Base-by-base conservation (phyloP, 805 yeast genomes). In the Scheffersomyces amazonensis region DNA sequence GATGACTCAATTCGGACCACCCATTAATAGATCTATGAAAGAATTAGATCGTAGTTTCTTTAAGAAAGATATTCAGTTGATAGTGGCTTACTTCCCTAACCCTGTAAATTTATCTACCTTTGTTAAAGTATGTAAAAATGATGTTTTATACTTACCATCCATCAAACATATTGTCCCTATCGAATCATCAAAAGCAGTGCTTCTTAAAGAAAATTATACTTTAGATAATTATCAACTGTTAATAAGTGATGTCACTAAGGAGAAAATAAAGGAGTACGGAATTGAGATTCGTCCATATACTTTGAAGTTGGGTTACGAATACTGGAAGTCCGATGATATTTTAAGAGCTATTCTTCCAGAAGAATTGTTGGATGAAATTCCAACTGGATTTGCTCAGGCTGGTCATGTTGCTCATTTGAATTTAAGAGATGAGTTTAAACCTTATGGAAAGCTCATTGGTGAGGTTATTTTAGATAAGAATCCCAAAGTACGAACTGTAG, bases 401-500 rank as follows among this genome's bases (percentile, higher is more conserved):
- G 99, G 99, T 0, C 98, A 93, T 62, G 76, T 93, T 41, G 99
- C 98, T 0, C 99, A 93, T 61, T 62, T 95, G 53, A 93, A 93
- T 53, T 61, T 93, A 30, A 71, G 89, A 32, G 84, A 83, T 29
- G 93, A 87, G 53, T 93, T 82, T 64, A 81, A 87, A 54, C 95
- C 95, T 1, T 91, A 73, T 55, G 90, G 85, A 33, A 46, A 66
- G 1, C 56, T 93, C 15, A 93, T 95, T 42, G 99, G 99, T 0
- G 87, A 88, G 57, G 88, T 91, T 1, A 80, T 91, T 18, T 62
- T 93, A 39, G 97, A 91, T 63, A 93, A 93, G 55, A 89, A 87
- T 61, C 75, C 87, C 4, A 76, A 80, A 39, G 75, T 93, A 16
- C 76, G 75, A 39, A 90, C 97, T 0, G 98, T 93, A 8, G 99